Conservation (phyloP, 176 grass and related monocot species). For the Elymus sibiricus region DNA sequence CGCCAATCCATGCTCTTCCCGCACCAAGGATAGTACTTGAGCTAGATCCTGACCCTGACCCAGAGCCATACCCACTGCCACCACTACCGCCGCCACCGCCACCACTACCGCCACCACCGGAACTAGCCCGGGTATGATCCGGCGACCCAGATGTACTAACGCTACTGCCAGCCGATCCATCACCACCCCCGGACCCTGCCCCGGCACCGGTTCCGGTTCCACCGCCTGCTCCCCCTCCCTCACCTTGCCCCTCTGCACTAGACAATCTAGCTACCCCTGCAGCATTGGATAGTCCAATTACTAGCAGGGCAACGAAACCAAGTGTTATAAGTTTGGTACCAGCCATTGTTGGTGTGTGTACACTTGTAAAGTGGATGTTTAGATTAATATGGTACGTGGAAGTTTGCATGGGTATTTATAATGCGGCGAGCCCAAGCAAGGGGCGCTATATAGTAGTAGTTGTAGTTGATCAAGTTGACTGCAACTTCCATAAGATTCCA, state of each 20-base stretch:
- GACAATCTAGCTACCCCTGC: background rate
- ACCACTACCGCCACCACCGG: background rate
- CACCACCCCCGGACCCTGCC: background rate
- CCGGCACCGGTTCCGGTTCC: background rate
- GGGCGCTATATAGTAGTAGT: background rate
- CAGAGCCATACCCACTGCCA: background rate
- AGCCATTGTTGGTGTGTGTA: background rate
- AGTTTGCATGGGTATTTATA: background rate
- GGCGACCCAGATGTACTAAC: background rate
- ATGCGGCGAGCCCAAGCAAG: background rate
- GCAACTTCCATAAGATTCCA: background rate
- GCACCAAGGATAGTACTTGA: background rate
- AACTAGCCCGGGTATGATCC: background rate
- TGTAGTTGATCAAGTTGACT: background rate
- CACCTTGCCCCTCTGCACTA: background rate
- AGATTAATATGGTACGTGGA: background rate
- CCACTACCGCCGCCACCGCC: background rate
- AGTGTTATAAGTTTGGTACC: background rate
- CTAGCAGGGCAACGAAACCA: background rate
- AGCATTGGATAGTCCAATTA: background rate
- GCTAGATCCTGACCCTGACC: background rate
- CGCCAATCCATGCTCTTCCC: background rate
- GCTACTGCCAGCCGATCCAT: background rate
- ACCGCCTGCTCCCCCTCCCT: background rate
- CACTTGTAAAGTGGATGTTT: background rate